These are phyloP conservation scores for Escallonia rubra DNA, from an alignment of 129 eudicot genomes.

Conservation along the genomic window DNA sequence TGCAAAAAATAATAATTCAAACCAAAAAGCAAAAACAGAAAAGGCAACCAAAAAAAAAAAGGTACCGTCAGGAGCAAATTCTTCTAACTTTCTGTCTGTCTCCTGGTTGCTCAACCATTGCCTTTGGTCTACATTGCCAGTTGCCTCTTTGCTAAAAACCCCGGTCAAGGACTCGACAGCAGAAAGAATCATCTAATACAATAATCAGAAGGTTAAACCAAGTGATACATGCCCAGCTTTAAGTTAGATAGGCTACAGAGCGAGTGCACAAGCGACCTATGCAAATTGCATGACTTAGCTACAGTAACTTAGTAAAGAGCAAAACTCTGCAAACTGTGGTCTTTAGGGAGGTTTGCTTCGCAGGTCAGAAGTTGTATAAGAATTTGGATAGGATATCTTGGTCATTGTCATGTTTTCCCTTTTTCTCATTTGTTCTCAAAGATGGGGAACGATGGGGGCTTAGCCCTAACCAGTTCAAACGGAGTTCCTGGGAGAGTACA, in stretches of 20 bases:
- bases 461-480: too few relatives aligned
- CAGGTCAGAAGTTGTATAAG: too few relatives aligned
- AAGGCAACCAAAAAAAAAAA: constrained; percentile 1
- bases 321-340: too few relatives aligned
- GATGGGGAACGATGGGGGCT: too few relatives aligned
- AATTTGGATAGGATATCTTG: too few relatives aligned
- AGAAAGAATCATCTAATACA: constrained; percentile 67
- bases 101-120: constrained; percentile 39
- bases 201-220: constrained; percentile 20
- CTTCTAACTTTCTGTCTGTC: constrained; percentile 49
- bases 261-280: too few relatives aligned
- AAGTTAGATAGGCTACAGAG: not conserved
- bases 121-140: constrained; percentile 28
- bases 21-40: not conserved
- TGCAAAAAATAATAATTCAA: not conserved
- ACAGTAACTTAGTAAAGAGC: too few relatives aligned
- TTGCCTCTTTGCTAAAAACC: constrained; percentile 30
- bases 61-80: constrained; percentile 76
- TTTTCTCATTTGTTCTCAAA: too few relatives aligned
- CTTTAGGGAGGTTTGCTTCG: too few relatives aligned
- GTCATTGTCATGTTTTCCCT: too few relatives aligned
- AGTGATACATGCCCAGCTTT: not conserved
- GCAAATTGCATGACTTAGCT: too few relatives aligned
- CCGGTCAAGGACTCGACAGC: constrained; percentile 60
- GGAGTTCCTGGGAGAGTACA: too few relatives aligned